Evolutionary conservation across 148 eudicot genomes (phyloP).

Genomic region (Rhododendron ferrugineum): DNA sequence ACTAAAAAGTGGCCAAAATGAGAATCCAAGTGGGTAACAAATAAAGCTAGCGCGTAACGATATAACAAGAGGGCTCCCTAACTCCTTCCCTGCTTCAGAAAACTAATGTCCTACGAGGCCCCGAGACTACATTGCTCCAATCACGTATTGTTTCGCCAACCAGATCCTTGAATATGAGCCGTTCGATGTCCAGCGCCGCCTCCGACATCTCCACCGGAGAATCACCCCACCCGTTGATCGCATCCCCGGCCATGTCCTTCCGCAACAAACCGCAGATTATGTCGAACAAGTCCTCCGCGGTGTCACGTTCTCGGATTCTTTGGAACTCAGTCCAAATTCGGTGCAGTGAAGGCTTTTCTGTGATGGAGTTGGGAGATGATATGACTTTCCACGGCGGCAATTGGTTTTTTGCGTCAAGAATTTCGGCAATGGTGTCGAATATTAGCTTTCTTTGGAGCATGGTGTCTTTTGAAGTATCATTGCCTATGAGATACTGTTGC

Average conservation of each 20-base stretch:
- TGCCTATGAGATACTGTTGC: conserved; percentile 54
- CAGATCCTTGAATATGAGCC: conserved; percentile 80
- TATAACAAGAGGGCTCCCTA: too few relatives aligned
- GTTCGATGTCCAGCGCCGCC: conserved; percentile 70
- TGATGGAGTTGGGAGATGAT: neutral
- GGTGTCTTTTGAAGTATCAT: conserved; percentile 44
- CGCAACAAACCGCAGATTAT: conserved; percentile 59
- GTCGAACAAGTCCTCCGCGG: conserved; percentile 57
- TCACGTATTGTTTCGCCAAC: conserved; percentile 66
- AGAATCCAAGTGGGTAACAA: neutral
- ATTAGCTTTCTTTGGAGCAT: conserved; percentile 60
- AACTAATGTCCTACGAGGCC: conserved; percentile 66
- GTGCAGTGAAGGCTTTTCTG: conserved; percentile 17
- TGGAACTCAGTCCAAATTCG: conserved; percentile 62
- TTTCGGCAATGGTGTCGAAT: conserved; percentile 39
- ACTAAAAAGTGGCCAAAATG: too few relatives aligned
- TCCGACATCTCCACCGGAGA: conserved; percentile 66
- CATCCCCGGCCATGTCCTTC: conserved; percentile 67
- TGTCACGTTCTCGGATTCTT: conserved; percentile 40
- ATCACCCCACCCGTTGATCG: conserved; percentile 60
- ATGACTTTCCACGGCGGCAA: conserved; percentile 69
- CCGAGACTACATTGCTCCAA: conserved; percentile 21
- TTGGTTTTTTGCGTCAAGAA: conserved; percentile 43
- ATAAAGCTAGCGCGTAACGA: neutral
- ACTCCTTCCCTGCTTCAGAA: conserved; percentile 33